phyloP scores from a whole-genome alignment of 140 eudicot species.

The Ambrosia hybrid region DNA sequence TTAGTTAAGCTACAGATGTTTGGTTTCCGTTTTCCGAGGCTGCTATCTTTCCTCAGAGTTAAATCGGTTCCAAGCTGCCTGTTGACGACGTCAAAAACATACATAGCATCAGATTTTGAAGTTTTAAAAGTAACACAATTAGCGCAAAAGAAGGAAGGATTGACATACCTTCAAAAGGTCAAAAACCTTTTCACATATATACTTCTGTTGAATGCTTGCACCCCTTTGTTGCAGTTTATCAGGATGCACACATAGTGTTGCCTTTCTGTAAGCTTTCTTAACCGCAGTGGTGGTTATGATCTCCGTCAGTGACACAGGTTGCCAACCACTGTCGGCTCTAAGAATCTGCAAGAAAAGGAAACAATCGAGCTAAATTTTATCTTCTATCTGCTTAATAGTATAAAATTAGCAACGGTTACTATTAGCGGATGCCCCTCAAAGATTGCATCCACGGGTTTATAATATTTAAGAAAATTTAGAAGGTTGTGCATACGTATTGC shows the following conservation, averaged over 20 bases:
- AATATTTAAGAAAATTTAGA: not conserved
- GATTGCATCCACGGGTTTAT: no score
- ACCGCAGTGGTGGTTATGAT: slow-evolving; percentile 77
- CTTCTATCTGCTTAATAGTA: not conserved
- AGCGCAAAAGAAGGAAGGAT: not conserved
- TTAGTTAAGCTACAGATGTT: slow-evolving; percentile 4
- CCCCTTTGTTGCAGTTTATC: slow-evolving; percentile 97
- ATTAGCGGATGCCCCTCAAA: no score
- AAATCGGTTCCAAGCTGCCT: slow-evolving; percentile 93
- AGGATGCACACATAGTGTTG: slow-evolving; percentile 96
- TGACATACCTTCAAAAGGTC: slow-evolving; percentile 87
- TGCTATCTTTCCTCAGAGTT: slow-evolving; percentile 76
- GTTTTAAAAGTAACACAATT: not conserved
- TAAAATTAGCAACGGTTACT: not conserved
- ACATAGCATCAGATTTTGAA: not conserved
- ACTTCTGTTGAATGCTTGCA: slow-evolving; percentile 92
- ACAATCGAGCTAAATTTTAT: not conserved
- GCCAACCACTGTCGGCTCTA: slow-evolving; percentile 94
- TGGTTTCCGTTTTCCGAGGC: slow-evolving; percentile 14
- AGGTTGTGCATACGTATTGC: slow-evolving; percentile 70
- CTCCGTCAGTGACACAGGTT: slow-evolving; percentile 80
- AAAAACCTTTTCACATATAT: slow-evolving; percentile 94
- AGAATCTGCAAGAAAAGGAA: slow-evolving; percentile 61
- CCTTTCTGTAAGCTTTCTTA: slow-evolving; percentile 93
- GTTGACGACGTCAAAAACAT: slow-evolving; percentile 13